Evolutionary conservation across 306 rosid species (phyloP).

Genomic region (Benincasa hispida): DNA sequence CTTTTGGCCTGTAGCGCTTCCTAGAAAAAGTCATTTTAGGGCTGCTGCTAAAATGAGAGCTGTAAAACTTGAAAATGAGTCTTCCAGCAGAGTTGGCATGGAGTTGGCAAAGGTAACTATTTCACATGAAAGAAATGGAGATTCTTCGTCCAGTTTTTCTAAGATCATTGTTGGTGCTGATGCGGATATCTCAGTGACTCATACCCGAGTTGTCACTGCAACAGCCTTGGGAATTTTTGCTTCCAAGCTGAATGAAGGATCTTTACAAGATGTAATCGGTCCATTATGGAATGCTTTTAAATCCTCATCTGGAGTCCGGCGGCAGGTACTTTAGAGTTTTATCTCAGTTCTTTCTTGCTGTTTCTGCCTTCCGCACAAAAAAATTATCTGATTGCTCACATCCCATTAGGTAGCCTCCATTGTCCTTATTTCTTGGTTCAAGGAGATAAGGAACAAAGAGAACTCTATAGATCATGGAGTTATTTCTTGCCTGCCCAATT

Average conservation of each 20-base stretch:
- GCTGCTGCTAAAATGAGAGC: slow-evolving; percentile 99
- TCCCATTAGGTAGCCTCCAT: slow-evolving; percentile 69
- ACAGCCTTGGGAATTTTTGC: slow-evolving; percentile 78
- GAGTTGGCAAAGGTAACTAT: slow-evolving; percentile 36
- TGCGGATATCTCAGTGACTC: slow-evolving; percentile 66
- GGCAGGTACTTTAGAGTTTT: slow-evolving; percentile 47
- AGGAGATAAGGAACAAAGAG: slow-evolving; percentile 36
- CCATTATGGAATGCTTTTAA: slow-evolving; percentile 64
- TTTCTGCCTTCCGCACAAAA: not conserved
- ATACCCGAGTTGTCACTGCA: slow-evolving; percentile 82
- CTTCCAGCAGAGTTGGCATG: slow-evolving; percentile 33
- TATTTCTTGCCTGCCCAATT: slow-evolving; percentile 31
- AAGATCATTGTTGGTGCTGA: slow-evolving; percentile 91
- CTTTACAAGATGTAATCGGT: slow-evolving; percentile 45
- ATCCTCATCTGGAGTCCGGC: slow-evolving; percentile 73
- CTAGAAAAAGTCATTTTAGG: slow-evolving; percentile 84
- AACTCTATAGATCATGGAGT: slow-evolving; percentile 19
- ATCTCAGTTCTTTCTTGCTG: not conserved
- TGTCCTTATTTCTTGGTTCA: slow-evolving; percentile 90
- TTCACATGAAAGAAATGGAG: slow-evolving; percentile 61
- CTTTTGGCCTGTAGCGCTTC: slow-evolving; percentile 92
- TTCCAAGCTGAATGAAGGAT: slow-evolving; percentile 49
- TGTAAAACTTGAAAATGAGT: slow-evolving; percentile 63
- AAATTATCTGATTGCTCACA: not conserved
- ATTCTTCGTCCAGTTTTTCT: slow-evolving; percentile 40